Percentiles rank a stretch among this genome's conserved stretches.
Conservation (phyloP, 306 rosid species). For the Elaeagnus macrophylla region DNA sequence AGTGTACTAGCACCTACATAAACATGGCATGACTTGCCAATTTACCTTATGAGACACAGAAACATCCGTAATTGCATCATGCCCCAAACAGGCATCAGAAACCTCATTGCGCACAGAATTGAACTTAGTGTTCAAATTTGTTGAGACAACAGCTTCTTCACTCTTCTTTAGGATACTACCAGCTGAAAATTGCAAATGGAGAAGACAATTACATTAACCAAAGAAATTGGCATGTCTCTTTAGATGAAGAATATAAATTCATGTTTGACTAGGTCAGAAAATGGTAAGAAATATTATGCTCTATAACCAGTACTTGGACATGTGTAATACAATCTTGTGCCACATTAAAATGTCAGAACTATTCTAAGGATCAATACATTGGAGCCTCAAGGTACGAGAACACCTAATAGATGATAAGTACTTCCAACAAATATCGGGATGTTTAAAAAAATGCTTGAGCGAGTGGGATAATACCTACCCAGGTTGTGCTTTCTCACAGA, state of each 20-base stretch:
- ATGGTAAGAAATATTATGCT: no score
- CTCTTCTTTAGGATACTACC: constrained; percentile 30
- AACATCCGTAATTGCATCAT: constrained; percentile 40
- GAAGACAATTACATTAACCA: constrained; percentile 16
- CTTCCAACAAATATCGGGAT: no score
- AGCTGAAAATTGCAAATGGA: constrained; percentile 39
- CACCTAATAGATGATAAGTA: no score
- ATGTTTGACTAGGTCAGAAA: no score
- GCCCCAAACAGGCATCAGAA: constrained; percentile 46
- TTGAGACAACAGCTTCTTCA: constrained; percentile 32
- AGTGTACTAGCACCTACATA: no score
- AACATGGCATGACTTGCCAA: constrained; percentile 14
- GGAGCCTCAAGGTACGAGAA: no score
- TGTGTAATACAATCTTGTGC: neutral
- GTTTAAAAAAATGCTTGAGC: no score
- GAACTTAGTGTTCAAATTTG: constrained; percentile 33
- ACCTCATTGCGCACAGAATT: constrained; percentile 36
- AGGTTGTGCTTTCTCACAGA: constrained; percentile 57
- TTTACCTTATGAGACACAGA: constrained; percentile 54
- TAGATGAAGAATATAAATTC: neutral
- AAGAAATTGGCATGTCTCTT: constrained; percentile 9
- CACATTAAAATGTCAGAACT: neutral
- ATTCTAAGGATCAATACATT: no score
- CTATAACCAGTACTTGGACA: no score
- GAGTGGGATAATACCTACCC: constrained; percentile 39